phyloP scores from a whole-genome alignment of 164 flowering plant genomes.

The Macadamia tetraphylla region DNA sequence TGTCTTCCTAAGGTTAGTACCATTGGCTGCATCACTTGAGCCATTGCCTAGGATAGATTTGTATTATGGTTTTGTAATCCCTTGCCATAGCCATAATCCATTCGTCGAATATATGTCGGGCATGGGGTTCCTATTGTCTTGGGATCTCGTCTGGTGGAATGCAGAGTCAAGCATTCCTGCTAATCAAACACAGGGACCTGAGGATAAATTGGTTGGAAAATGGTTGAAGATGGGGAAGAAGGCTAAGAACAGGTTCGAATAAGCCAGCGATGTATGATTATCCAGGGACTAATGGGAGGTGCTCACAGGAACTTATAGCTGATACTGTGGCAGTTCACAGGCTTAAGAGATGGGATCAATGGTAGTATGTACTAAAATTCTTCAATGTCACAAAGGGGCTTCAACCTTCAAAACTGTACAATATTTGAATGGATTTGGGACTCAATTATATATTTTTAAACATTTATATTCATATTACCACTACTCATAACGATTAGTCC shows the following conservation, averaged over 20 bases:
- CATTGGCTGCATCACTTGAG: conserved; percentile 27
- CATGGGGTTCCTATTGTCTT: conserved; percentile 57
- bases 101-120: conserved; percentile 62
- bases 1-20: conserved; percentile 34
- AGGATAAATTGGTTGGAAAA: conserved; percentile 29
- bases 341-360: conserved; percentile 55
- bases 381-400: conserved; percentile 48
- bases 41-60: conserved; percentile 40
- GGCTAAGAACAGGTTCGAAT: conserved; percentile 3
- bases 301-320: conserved; percentile 54
- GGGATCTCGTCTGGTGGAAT: conserved; percentile 68
- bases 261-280: conserved; percentile 66
- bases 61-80: conserved; percentile 61
- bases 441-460: too few species aligned
- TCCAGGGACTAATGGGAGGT: conserved; percentile 46
- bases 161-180: conserved; percentile 33
- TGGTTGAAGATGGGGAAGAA: too few species aligned
- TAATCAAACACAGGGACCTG: conserved; percentile 39
- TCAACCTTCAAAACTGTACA: conserved; percentile 31
- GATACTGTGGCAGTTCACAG: conserved; percentile 58
- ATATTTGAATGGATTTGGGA: conserved; percentile 8
- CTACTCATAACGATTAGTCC: too few species aligned
- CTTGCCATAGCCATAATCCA: conserved; percentile 50
- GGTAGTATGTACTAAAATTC: conserved; percentile 41
- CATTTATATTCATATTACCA: too few species aligned